Conservation (phyloP, 495 filamentous ascomycete species). For the Penicillium steckii region DNA sequence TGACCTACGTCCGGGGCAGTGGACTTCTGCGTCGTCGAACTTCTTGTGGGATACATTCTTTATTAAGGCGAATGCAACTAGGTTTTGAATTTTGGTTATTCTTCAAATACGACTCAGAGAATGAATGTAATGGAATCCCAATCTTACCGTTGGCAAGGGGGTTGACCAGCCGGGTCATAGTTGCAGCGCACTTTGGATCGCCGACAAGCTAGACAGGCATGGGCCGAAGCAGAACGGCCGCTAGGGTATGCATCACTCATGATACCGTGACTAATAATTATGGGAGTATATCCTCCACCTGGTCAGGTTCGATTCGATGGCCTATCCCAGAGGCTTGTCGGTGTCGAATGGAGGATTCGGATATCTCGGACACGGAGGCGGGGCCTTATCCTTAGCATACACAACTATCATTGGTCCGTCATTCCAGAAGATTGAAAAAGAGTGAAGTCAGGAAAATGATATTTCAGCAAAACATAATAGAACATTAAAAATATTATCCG, state of each 20-base stretch:
- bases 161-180: not conserved
- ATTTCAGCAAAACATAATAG: no score
- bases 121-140: not conserved
- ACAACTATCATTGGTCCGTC: not conserved
- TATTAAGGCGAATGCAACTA: constrained; percentile 7
- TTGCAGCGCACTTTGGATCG: not conserved
- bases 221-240: not conserved
- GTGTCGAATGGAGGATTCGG: not conserved
- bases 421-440: no score
- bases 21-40: constrained; percentile 4
- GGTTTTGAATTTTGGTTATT: not conserved
- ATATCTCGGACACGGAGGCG: constrained; percentile 2
- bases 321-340: not conserved
- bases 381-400: not conserved
- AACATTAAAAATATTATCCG: no score
- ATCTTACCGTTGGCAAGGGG: not conserved
- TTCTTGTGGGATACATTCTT: constrained; percentile 7
- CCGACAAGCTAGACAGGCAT: not conserved
- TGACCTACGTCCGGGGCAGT: constrained; percentile 10
- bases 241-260: not conserved
- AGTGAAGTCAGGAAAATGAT: no score
- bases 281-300: not conserved
- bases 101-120: not conserved
- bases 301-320: not conserved
- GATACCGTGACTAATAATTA: not conserved